These are phyloP conservation scores for Mediolabrus comicus DNA, from an alignment of 108 stramenopile species.

Conservation along the genomic window DNA sequence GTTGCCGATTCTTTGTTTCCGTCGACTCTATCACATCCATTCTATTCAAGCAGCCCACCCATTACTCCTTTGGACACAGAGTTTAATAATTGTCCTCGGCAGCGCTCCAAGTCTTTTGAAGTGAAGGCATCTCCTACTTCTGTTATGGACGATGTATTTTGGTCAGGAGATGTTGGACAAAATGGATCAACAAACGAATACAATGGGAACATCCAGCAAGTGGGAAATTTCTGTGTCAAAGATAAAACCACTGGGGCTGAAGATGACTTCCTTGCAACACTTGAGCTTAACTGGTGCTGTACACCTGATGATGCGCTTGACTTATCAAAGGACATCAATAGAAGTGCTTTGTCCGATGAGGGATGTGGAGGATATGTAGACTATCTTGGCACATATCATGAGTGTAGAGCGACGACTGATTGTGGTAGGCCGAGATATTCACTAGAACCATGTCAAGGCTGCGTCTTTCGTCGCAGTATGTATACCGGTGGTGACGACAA, in stretches of 20 bases:
- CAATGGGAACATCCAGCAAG: neutral
- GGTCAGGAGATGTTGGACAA: neutral
- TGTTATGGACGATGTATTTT: neutral
- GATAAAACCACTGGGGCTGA: too few species aligned
- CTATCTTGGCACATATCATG: conserved; percentile 31
- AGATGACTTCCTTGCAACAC: too few species aligned
- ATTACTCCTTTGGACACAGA: neutral
- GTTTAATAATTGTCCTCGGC: neutral
- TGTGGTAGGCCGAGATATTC: neutral
- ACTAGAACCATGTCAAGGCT: conserved; percentile 33
- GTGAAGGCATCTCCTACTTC: neutral
- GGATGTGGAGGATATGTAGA: conserved; percentile 40
- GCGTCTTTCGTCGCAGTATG: conserved; percentile 30
- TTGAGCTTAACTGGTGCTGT: neutral
- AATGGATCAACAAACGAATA: neutral
- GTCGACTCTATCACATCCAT: neutral
- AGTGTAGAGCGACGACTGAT: neutral
- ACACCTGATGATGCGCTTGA: neutral
- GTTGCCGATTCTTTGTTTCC: neutral
- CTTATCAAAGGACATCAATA: neutral
- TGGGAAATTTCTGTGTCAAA: too few species aligned
- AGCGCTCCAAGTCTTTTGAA: neutral
- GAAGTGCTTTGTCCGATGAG: neutral
- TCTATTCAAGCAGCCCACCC: neutral
- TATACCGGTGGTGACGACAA: conserved; percentile 2